A percentile compares a stretch with the other conserved stretches of the same genome.
These are phyloP conservation scores for Speleostelium caveatum DNA, from an alignment of 78 protist species.

Conservation along the genomic window DNA sequence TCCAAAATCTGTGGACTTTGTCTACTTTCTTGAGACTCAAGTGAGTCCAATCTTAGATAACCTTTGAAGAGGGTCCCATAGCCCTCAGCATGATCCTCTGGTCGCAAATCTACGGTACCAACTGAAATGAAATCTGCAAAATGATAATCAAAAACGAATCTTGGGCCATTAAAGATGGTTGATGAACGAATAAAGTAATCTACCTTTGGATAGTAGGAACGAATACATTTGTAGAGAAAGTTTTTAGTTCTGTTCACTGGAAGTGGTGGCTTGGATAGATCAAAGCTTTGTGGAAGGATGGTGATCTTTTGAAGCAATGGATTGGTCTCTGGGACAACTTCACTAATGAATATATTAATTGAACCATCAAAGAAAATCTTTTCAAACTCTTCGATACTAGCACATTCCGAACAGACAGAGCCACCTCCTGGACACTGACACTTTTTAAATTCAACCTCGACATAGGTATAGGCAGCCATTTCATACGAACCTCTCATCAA, in stretches of 20 bases:
- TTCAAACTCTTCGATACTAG: conserved; percentile 4
- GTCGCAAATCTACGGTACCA: background rate
- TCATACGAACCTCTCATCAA: conserved; percentile 18
- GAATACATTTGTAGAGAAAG: conserved; percentile 18
- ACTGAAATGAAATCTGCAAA: conserved; percentile 7
- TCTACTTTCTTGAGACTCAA: conserved; percentile 30
- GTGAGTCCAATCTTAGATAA: conserved; percentile 40
- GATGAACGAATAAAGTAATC: conserved; percentile 15
- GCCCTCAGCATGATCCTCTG: background rate
- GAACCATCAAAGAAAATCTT: background rate
- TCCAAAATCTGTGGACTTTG: conserved; percentile 25
- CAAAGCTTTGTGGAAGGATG: conserved; percentile 7
- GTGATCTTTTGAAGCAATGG: conserved; percentile 10
- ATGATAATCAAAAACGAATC: conserved; percentile 45
- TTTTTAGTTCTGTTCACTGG: conserved; percentile 8
- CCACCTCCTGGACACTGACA: background rate
- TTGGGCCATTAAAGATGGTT: conserved; percentile 60
- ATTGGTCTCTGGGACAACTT: conserved; percentile 8
- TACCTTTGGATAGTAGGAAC: background rate
- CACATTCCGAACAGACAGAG: conserved; percentile 6
- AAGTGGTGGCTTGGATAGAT: conserved; percentile 27
- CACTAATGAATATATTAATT: conserved; percentile 2
- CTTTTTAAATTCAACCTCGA: background rate
- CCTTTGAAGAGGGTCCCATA: conserved; percentile 14
- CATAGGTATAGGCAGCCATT: conserved; percentile 13